Evolutionary conservation across 768 basidiomycete species (phyloP), one percentile per base, ranked within the genome.

Genomic region (Naganishia onofrii): DNA sequence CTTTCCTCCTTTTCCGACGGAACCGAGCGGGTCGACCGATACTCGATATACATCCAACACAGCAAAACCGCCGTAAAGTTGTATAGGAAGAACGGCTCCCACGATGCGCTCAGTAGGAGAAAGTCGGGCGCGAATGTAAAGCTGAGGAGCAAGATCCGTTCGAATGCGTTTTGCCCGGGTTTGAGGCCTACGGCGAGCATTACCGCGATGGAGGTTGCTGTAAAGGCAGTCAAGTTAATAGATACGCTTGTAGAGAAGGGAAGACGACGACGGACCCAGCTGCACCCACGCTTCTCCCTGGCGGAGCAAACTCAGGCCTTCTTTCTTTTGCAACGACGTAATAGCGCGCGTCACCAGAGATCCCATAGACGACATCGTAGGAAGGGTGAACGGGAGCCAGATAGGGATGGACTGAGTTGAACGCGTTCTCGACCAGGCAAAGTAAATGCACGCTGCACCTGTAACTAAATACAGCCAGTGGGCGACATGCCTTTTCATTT

Each of bases 71-170:
- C 81, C 0, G 86, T 86, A 76, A 88, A 92, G 15, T 86, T 84
- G n/a, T 86, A 82, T 74, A 88, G 92, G 79, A 93, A 93, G 17
- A 92, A 83, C 0, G 88, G 89, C 76, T 93, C 92, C 28, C 88
- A 86, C 69, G 89, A 89, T 78, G 92, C 90, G 2, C 91, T 90
- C 21, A 93, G 84, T 44, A 91, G 84, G 42, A 91, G 84, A 70
- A 92, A 93, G 74, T 87, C 88, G 3, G 88, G 88, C 0, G 86
- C 85, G 71, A 92, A 89, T 7, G 87, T 86, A 54, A 91, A 84
- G 78, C 90, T 48, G 83, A 60, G 2, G 87, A 86, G 4, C 86
- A 85, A 51, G 82, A 70, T 48, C 3, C 76, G 73, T 44, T 74
- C 70, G 29, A 69, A 34, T 32, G 31, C 60, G 3, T 72, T 72